Evolutionary conservation across 805 yeast genomes (phyloP).

Genomic region (Cyberlindnera meyerae): DNA sequence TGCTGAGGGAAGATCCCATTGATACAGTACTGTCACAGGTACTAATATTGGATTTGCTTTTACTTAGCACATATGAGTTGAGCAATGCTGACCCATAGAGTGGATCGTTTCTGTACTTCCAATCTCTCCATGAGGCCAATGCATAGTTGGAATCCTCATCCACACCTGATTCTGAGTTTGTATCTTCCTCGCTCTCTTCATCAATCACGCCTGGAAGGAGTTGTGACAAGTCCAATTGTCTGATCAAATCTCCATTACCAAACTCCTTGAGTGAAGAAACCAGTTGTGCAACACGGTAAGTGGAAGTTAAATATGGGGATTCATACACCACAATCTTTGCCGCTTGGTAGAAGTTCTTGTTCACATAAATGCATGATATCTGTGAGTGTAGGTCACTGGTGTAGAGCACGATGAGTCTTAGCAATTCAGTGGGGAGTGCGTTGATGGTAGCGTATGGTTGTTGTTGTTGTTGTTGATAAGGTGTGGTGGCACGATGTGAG

Average conservation of each 20-base stretch:
- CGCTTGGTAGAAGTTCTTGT: conserved; percentile 43
- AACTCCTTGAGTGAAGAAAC: conserved; percentile 59
- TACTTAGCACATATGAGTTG: conserved; percentile 27
- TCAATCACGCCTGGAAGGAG: conserved; percentile 35
- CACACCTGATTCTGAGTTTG: conserved; percentile 12
- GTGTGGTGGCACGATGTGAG: conserved; percentile 7
- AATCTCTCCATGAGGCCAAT: conserved; percentile 87
- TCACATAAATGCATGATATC: conserved; percentile 45
- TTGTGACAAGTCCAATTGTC: conserved; percentile 52
- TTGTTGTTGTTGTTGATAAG: too few species aligned
- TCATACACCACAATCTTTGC: conserved; percentile 53
- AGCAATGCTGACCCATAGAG: conserved; percentile 42
- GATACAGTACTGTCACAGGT: conserved; percentile 16
- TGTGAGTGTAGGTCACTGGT: conserved; percentile 35
- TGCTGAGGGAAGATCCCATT: conserved; percentile 15
- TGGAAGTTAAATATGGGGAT: conserved; percentile 53
- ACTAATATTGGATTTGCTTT: conserved; percentile 23
- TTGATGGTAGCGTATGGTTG: conserved; percentile 21
- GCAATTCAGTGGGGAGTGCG: conserved; percentile 31
- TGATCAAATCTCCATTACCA: conserved; percentile 54
- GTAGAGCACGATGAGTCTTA: conserved; percentile 25
- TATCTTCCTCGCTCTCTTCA: conserved; percentile 2
- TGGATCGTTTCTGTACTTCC: conserved; percentile 77
- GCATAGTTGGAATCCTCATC: conserved; percentile 29
- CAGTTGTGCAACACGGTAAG: conserved; percentile 78